phyloP scores from a whole-genome alignment of 176 grass and related monocot genomes.

The Rhynchospora pubera region DNA sequence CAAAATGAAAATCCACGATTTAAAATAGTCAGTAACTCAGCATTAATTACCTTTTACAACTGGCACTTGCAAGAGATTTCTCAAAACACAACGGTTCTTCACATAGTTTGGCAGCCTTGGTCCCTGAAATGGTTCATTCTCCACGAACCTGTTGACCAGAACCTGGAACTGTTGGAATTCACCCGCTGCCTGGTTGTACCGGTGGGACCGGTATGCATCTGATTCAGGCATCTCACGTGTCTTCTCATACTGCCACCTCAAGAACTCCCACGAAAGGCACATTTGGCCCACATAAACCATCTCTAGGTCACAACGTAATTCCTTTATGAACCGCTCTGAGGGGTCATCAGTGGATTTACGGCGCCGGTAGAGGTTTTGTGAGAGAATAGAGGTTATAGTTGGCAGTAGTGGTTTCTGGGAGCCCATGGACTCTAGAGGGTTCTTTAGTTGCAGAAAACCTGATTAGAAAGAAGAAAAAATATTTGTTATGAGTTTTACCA shows the following conservation, averaged over 20 bases:
- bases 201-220: constrained; percentile 62
- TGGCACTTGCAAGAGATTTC: constrained; percentile 76
- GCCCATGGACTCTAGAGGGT: constrained; percentile 36
- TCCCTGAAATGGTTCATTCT: constrained; percentile 80
- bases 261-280: constrained; percentile 95
- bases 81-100: constrained; percentile 59
- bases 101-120: constrained; percentile 87
- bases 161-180: constrained; percentile 99
- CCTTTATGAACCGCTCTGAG: constrained; percentile 61
- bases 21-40: background rate
- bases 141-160: constrained; percentile 66
- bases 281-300: constrained; percentile 85
- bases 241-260: constrained; percentile 95
- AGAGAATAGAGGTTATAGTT: constrained; percentile 56
- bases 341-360: constrained; percentile 44
- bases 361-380: constrained; percentile 49
- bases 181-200: constrained; percentile 73
- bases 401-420: constrained; percentile 54
- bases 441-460: constrained; percentile 88
- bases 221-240: constrained; percentile 57
- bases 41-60: constrained; percentile 75
- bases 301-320: constrained; percentile 74
- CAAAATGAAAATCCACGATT: background rate
- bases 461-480: background rate
- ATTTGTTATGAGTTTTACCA: background rate